Evolutionary conservation across 768 basidiomycete species (phyloP).

Genomic region (Panellus pusillus): DNA sequence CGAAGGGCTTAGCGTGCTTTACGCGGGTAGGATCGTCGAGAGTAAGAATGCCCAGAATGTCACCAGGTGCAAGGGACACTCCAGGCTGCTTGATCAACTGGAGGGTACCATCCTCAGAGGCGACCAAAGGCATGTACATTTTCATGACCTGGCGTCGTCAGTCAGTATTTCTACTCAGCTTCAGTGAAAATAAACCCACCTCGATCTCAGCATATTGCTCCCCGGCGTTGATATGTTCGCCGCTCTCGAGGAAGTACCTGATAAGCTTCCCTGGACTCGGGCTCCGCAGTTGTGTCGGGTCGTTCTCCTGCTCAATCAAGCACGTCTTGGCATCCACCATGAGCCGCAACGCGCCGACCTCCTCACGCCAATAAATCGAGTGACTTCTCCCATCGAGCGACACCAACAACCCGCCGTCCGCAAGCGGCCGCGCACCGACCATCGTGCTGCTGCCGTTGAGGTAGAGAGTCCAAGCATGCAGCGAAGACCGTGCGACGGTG

Average conservation of each 20-base stretch:
- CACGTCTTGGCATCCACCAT: constrained; percentile 98
- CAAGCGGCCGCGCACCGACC: constrained; percentile 89
- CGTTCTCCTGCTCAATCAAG: constrained; percentile 98
- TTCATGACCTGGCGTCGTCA: constrained; percentile 76
- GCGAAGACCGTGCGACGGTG: constrained; percentile 89
- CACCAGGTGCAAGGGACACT: constrained; percentile 93
- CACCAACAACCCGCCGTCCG: constrained; percentile 92
- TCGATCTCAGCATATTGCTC: constrained; percentile 99
- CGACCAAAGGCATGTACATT: constrained; percentile 99
- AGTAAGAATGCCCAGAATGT: constrained; percentile 94
- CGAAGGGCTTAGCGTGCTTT: constrained; percentile 97
- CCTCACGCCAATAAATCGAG: constrained; percentile 97
- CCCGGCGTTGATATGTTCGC: constrained; percentile 95
- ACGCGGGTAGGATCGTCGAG: constrained; percentile 95
- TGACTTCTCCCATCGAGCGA: constrained; percentile 93
- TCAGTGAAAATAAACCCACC: constrained; percentile 42
- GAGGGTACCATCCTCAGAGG: constrained; percentile 89
- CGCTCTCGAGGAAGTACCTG: constrained; percentile 92
- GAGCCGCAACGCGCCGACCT: constrained; percentile 89
- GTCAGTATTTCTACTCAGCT: no score
- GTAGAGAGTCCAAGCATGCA: constrained; percentile 89
- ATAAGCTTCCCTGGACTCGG: constrained; percentile 97
- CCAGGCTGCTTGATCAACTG: constrained; percentile 99
- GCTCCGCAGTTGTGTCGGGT: constrained; percentile 94
- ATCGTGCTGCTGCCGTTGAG: constrained; percentile 92